Conservation (phyloP, 192 early-diverging fungal genomes). For the Entrophospora sp. region DNA sequence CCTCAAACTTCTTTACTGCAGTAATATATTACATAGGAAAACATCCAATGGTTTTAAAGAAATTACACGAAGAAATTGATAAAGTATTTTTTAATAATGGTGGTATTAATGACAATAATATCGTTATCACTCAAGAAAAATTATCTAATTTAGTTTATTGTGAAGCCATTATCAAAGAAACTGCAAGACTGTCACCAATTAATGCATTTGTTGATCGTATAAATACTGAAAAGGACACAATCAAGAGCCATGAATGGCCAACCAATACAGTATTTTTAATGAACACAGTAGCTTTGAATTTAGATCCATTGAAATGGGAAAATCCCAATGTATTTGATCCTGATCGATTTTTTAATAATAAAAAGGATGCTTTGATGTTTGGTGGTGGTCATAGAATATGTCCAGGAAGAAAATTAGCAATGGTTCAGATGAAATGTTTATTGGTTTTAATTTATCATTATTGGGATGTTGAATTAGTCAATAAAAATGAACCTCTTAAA, state of each 20-base stretch:
- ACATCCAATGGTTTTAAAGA: not conserved
- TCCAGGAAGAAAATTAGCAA: conserved; percentile 12
- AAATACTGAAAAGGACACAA: not conserved
- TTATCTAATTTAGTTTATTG: not conserved
- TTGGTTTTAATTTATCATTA: not conserved
- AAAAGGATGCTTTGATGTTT: not conserved
- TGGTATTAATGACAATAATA: too few relatives aligned
- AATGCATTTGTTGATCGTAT: not conserved
- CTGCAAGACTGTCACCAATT: not conserved
- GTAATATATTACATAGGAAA: conserved; percentile 4
- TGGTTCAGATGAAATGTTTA: not conserved
- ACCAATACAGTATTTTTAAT: not conserved
- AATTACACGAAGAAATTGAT: not conserved
- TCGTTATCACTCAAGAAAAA: not conserved
- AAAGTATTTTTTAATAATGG: not conserved
- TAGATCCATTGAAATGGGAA: not conserved
- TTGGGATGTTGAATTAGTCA: not conserved
- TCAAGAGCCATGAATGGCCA: conserved; percentile 4
- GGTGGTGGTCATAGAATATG: not conserved
- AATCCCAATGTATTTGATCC: not conserved
- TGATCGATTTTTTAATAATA: not conserved
- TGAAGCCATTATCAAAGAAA: conserved; percentile 13
- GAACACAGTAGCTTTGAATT: not conserved
- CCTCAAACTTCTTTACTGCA: not conserved
- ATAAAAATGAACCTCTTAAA: too few relatives aligned